These are phyloP conservation scores for Ocimum tenuiflorum DNA, from an alignment of 257 asterid species.

Conservation along the genomic window DNA sequence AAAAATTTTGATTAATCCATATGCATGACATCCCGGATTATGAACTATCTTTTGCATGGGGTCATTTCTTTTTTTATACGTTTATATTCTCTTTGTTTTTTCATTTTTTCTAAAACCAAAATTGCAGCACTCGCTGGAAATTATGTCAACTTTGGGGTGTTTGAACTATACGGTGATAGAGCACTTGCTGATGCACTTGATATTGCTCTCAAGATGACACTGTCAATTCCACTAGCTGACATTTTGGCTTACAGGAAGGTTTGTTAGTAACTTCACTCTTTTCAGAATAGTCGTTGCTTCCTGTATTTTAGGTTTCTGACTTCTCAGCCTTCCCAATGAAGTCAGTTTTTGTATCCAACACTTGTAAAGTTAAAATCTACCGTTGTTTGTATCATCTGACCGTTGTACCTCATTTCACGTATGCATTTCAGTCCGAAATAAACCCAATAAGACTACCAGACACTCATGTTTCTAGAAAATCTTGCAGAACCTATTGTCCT, in stretches of 20 bases:
- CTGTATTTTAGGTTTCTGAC: background rate
- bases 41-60: background rate
- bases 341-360: background rate
- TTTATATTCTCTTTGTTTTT: background rate
- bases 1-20: background rate
- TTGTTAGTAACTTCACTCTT: slow-evolving; percentile 16
- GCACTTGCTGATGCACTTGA: slow-evolving; percentile 98
- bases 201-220: slow-evolving; percentile 73
- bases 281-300: background rate
- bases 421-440: background rate
- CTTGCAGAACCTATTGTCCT: background rate
- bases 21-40: background rate
- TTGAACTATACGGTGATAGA: slow-evolving; percentile 96
- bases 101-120: background rate
- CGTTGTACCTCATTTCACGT: slow-evolving; percentile 4
- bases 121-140: slow-evolving; percentile 85
- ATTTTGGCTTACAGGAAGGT: slow-evolving; percentile 96
- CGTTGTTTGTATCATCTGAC: background rate
- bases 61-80: background rate
- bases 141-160: slow-evolving; percentile 95
- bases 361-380: background rate
- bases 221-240: slow-evolving; percentile 82
- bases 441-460: background rate
- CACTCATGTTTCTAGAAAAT: background rate
- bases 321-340: background rate